Evolutionary conservation across 805 yeast genomes (phyloP).

Genomic region (Schizosaccharomyces osmophilus): DNA sequence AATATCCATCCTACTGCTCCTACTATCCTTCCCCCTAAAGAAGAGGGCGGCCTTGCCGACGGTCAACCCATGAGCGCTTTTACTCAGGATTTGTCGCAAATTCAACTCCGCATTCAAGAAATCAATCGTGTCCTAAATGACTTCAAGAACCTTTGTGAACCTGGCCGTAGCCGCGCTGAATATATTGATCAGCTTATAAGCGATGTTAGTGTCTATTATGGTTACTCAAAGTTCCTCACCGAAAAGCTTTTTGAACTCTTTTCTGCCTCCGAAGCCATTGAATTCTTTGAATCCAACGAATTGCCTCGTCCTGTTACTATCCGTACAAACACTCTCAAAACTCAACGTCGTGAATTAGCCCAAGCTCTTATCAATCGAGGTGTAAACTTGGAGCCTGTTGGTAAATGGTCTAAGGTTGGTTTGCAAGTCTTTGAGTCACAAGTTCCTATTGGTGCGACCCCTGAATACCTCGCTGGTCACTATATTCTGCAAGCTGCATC

Average conservation of each 20-base stretch:
- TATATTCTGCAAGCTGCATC: slow-evolving; percentile 96
- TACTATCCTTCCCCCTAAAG: slow-evolving; percentile 3
- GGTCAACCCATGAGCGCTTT: neutral
- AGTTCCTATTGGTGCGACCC: slow-evolving; percentile 99
- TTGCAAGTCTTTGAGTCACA: slow-evolving; percentile 91
- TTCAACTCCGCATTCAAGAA: slow-evolving; percentile 87
- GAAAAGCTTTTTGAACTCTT: slow-evolving; percentile 80
- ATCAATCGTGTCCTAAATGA: slow-evolving; percentile 82
- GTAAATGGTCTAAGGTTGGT: slow-evolving; percentile 95
- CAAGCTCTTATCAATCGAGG: slow-evolving; percentile 89
- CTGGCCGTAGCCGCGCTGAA: slow-evolving; percentile 65
- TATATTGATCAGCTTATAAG: slow-evolving; percentile 52
- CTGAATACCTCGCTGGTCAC: slow-evolving; percentile 94
- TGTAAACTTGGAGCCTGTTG: slow-evolving; percentile 90
- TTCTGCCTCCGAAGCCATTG: slow-evolving; percentile 89
- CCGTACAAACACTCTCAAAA: slow-evolving; percentile 86
- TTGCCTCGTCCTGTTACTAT: slow-evolving; percentile 88
- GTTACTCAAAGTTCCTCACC: slow-evolving; percentile 76
- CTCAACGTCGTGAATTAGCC: slow-evolving; percentile 87
- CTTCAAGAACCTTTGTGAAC: slow-evolving; percentile 59
- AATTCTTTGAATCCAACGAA: slow-evolving; percentile 95
- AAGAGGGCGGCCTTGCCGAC: slow-evolving; percentile 34
- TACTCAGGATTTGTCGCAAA: slow-evolving; percentile 21
- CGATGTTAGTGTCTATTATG: slow-evolving; percentile 83
- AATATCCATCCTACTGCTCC: slow-evolving; percentile 1